Evolutionary conservation across 192 early-diverging fungal genomes (phyloP).

Genomic region (Mortierella claussenii): DNA sequence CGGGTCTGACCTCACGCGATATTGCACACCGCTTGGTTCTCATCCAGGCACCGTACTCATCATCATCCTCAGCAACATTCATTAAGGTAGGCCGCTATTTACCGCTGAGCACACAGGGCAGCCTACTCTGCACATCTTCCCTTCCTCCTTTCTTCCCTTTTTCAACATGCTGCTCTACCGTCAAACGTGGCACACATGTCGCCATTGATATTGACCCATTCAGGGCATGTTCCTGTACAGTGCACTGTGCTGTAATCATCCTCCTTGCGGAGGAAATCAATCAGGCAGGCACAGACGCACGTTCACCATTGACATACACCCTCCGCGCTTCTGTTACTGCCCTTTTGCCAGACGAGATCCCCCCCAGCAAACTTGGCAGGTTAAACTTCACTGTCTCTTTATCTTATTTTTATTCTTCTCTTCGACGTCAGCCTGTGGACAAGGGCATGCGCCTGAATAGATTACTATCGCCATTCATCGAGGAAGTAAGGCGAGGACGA

Average conservation of each 20-base stretch:
- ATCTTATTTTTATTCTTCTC: no score
- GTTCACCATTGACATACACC: neutral
- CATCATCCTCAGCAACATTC: conserved; percentile 26
- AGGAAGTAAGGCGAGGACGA: neutral
- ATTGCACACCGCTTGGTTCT: conserved; percentile 41
- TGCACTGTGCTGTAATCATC: neutral
- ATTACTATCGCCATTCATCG: neutral
- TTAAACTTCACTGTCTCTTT: neutral
- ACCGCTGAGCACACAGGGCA: neutral
- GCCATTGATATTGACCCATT: no score
- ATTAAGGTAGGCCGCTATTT: conserved; percentile 33
- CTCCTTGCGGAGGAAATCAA: neutral
- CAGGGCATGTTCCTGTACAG: no score
- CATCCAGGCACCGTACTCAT: conserved; percentile 46
- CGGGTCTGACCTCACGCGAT: conserved; percentile 42
- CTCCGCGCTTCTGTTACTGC: neutral
- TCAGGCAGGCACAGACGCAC: neutral
- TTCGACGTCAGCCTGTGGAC: no score
- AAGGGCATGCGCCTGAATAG: no score
- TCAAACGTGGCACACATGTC: conserved; percentile 10
- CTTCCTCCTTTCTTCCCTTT: neutral
- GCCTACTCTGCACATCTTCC: neutral
- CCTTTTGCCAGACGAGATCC: no score
- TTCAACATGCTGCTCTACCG: neutral
- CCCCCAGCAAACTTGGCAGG: neutral